Evolutionary conservation across 2,329 filamentous ascomycete genomes (phyloP).

Genomic region (Aspergillus texensis): DNA sequence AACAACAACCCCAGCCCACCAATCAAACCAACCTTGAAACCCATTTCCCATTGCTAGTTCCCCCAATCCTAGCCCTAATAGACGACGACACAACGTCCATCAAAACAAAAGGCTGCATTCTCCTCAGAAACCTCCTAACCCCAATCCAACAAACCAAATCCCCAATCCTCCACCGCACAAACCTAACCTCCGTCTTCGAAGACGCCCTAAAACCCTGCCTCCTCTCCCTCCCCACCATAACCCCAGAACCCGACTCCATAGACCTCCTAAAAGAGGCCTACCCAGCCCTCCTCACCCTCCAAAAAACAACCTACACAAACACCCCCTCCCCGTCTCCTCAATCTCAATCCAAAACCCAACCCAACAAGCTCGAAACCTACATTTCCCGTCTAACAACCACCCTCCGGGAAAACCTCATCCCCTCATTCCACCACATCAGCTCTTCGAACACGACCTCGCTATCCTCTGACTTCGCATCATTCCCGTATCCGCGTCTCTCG

Average conservation of each 20-base stretch:
- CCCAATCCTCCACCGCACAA: constrained; percentile 45
- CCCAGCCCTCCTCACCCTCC: constrained; percentile 64
- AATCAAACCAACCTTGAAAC: constrained; percentile 38
- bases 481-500: constrained; percentile 51
- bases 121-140: constrained; percentile 39
- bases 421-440: constrained; percentile 50
- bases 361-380: constrained; percentile 25
- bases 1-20: constrained; percentile 25
- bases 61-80: constrained; percentile 46
- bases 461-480: constrained; percentile 47
- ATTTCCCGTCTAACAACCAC: constrained; percentile 28
- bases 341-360: constrained; percentile 25
- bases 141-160: constrained; percentile 39
- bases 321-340: constrained; percentile 10
- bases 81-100: constrained; percentile 43
- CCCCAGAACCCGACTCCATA: constrained; percentile 70
- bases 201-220: constrained; percentile 62
- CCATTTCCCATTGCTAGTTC: constrained; percentile 49
- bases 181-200: constrained; percentile 49
- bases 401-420: constrained; percentile 39
- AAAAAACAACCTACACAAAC: constrained; percentile 46
- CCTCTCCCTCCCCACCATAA: constrained; percentile 75
- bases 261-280: constrained; percentile 67
- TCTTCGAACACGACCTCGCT: constrained; percentile 43
- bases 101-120: constrained; percentile 43